Base-by-base conservation (phyloP, 768 basidiomycete genomes). In the Naematelia aurantialba region DNA sequence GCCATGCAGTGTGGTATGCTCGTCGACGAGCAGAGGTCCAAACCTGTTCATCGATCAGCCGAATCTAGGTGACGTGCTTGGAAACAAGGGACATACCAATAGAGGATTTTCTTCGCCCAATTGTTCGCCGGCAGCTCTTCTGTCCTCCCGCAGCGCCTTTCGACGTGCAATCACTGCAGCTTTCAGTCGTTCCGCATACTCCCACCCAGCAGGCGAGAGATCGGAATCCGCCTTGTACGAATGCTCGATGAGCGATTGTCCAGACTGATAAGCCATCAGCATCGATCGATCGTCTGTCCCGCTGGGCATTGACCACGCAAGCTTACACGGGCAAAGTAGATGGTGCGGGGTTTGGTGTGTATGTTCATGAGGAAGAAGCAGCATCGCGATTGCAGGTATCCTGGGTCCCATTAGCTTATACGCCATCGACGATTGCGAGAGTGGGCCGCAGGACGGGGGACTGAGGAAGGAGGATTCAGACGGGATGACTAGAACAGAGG, bases 331-430 rank as follows among this genome's bases (percentile, higher is more conserved):
- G 94, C 94, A 78, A 99, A 97, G 77, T 93, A 98, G 63, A 99
- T 99, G 48, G 87, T 91, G 21, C 94, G 83, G 73, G 86, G 89
- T 62, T 83, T 82, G 70, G 92, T 97, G 79, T 99, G 94, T 49
- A 99, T 97, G 76, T 99, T 99, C 96, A 98, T 98, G 46, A 99
- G 81, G 82, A 96, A 98, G 82, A 98, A 99, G 24, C 98, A 89
- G 59, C 97, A 92, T 60, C 94, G 81, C 1, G 91, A 91, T 86
- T 98, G 78, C 14, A 67, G 51, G 52, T 77, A 78, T 5, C 77
- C 76, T 77, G 34, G 21, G 52, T 21, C 5, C 5, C 47, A 57
- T n/a, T n/a, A 13, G 27, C 26, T 56, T 56, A 34, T 8, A 55
- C 24, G 21, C 10, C 26, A 17, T 52, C 21, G 51, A 8, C 29